Base-by-base conservation (phyloP, 306 rosid species). In the Ammopiptanthus mongolicus region DNA sequence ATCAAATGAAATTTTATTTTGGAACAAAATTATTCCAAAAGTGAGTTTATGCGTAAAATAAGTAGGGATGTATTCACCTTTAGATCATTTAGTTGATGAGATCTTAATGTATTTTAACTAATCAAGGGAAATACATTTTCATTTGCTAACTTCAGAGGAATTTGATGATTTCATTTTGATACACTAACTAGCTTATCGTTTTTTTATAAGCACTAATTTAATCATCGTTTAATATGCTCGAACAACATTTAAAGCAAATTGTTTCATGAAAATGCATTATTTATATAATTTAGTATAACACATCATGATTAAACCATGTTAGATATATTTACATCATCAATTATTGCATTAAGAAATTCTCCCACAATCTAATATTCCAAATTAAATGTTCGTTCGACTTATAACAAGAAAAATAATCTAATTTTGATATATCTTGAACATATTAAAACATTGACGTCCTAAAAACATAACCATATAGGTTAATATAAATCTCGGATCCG, bases 221-320 rank as follows among this genome's bases (percentile, higher is more conserved):
- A n/a, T n/a, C n/a, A n/a, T n/a, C n/a, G 3, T 11, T 44, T 44
- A 44, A 41, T 41, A 12, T 1, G 11, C 15, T 4, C 18, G 21
- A 47, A 2, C 51, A 44, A 17, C 17, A 44, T 13, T 14, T 48
- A 1, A 48, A 48, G 55, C 21, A 48, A 48, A 48, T 15, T 48
- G 21, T 15, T 48, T 48, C 19, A 48, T n/a, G 55, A 17, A 48
- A 48, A 48, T 48, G 14, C 56, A 42, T 37, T 28, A 37, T n/a
- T 64, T 37, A 9, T 52, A 50, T 21, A 19, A 33, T 4, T 51
- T 17, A 74, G 19, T 33, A 48, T 1, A 18, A 74, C 53, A n/a
- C 28, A 14, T 52, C 73, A 76, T 66, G 66, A 65, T 55, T 76
- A 55, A 65, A 42, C 59, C 65, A 22, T 37, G 73, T 22, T 51